Base-by-base conservation (phyloP, 176 grass and related monocot species). In the Oryza nivara region DNA sequence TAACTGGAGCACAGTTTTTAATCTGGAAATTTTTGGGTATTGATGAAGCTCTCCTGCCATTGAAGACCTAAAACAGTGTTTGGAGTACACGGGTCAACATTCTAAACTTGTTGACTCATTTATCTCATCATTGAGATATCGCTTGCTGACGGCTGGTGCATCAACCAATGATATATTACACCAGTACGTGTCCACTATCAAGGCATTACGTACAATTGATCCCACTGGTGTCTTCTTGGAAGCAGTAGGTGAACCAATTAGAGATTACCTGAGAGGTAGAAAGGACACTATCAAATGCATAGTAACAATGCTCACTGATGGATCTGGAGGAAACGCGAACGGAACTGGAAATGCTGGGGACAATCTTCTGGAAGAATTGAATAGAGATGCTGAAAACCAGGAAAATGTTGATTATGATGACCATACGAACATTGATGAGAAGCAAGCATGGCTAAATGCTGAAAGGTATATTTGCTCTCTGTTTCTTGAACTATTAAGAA, bases 211-310 rank as follows among this genome's bases (percentile, higher is more conserved):
- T 68, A 93, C 93, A 70, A 98, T 98, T 76, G 96, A 98, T 47
- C 96, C 96, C 44, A 89, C 96, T 58, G 96, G 96, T 28, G 92
- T 98, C 82, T 98, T 98, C 87, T 86, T 98, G 51, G 96, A 98
- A 80, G 90, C 96, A 85, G 96, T 98, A 82, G 96, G 96, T 86
- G 96, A 98, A 84, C 96, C 96, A 85, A 98, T 98, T 91, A 98
- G 96, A 77, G 96, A 98, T 88, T 98, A 98, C 81, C 74, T 98
- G 80, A 95, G 96, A 58, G 89, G 96, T 65, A 93, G 96, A 83
- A 98, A 98, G 74, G 96, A 98, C 76, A 98, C 96, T 74, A 95
- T 95, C 83, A 98, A 98, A 92, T 98, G 96, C 85, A 98, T 98
- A 80, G 96, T 98, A 23, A 95, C 91, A 47, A 98, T 98, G 96